Percentiles rank a stretch among this genome's conserved stretches.
phyloP scores from a whole-genome alignment of 1,284 basidiomycete species.

The Ganoderma lingzhi region DNA sequence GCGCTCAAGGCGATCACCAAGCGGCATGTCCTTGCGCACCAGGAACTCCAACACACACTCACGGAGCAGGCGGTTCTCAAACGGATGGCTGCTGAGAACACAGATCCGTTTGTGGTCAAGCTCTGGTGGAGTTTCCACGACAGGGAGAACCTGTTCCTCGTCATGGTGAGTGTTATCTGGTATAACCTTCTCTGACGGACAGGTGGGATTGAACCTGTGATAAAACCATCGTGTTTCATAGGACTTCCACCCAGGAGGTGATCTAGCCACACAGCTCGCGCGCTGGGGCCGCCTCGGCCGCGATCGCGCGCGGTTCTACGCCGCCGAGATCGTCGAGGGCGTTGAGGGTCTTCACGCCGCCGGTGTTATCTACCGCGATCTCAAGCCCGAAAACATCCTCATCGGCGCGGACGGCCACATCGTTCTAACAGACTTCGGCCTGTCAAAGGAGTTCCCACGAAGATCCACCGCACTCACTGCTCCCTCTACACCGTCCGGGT shows the following conservation, averaged over 20 bases:
- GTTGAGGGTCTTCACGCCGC: slow-evolving; percentile 90
- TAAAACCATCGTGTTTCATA: slow-evolving; percentile 40
- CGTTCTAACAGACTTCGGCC: slow-evolving; percentile 95
- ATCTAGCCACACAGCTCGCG: slow-evolving; percentile 95
- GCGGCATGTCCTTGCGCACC: slow-evolving; percentile 93
- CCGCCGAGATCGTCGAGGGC: slow-evolving; percentile 95
- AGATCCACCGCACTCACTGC: slow-evolving; percentile 53
- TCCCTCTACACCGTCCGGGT: slow-evolving; percentile 64
- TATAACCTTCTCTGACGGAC: background rate
- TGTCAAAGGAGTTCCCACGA: slow-evolving; percentile 87
- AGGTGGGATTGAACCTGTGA: slow-evolving; percentile 5
- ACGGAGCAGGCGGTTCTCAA: slow-evolving; percentile 95
- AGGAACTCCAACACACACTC: slow-evolving; percentile 94
- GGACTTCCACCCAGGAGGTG: slow-evolving; percentile 97
- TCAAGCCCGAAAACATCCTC: slow-evolving; percentile 95
- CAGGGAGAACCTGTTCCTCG: slow-evolving; percentile 91
- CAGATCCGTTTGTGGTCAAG: slow-evolving; percentile 93
- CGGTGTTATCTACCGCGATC: slow-evolving; percentile 89
- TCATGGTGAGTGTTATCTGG: slow-evolving; percentile 65
- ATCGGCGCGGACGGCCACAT: slow-evolving; percentile 95
- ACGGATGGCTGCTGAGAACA: slow-evolving; percentile 82
- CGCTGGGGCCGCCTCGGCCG: slow-evolving; percentile 93
- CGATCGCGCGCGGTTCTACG: slow-evolving; percentile 94
- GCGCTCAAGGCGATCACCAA: slow-evolving; percentile 98
- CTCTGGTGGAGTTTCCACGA: slow-evolving; percentile 98